Base-by-base conservation (phyloP, 1,284 basidiomycete genomes). In the Boletus sp. region DNA sequence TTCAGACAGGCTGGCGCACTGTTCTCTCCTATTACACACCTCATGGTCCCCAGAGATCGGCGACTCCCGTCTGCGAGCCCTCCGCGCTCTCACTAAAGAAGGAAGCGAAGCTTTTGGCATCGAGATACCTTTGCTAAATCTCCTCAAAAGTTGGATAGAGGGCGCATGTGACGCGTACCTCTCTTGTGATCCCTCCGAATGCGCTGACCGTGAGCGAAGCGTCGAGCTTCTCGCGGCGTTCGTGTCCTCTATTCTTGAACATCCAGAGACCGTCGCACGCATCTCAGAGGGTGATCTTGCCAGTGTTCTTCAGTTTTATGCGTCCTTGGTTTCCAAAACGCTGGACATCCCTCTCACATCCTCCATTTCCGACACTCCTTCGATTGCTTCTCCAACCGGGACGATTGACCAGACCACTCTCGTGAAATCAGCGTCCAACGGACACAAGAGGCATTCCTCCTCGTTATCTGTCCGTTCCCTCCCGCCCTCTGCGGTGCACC, bases 1-100 rank as follows among this genome's bases (percentile, higher is more conserved):
- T 2, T 72, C 78, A 3, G 83, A 86, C 52, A 72, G 78, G 34
- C 64, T 84, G 9, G 70, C 77, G 0, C 83, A 80, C 52, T 78
- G 86, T 42, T 76, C 81, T 8, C 67, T 87, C 25, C 80, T 88
- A 56, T 65, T 78, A 6, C 72, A 70, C 4, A 65, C 62, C 4
- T 61, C 70, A 0, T 88, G 86, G 87, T 70, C 68, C 2, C 53
- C 66, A 14, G 86, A 88, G 23, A 65, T 85, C 1, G 88, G 86
- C 75, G 84, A 88, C 54, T 69, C 78, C 2, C 76, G 82, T 17
- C 78, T 83, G 59, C 82, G 80, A 53, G 84, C 86, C 3, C 66
- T 88, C 4, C 64, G 75, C 5, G 76, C 82, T 0, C 70, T 89
- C 40, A 81, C 81, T 20, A 73, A 70, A 48, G 74, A 71, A 27